phyloP scores from a whole-genome alignment of 208 protist species.

The Acanthamoeba triangularis region DNA sequence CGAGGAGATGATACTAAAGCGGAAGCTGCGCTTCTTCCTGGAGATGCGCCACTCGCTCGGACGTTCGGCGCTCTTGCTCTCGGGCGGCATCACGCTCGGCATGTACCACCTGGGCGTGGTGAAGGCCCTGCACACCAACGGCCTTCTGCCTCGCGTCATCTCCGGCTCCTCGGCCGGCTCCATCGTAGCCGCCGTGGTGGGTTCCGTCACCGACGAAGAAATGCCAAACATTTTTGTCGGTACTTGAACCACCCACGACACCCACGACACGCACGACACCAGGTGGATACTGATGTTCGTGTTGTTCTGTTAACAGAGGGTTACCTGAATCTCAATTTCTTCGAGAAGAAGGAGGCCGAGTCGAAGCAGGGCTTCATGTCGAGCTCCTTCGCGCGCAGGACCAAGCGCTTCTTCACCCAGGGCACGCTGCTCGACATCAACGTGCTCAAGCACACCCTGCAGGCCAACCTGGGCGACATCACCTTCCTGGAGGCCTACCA shows the following conservation, averaged over 20 bases:
- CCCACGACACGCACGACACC: not conserved
- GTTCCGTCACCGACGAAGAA: constrained; percentile 77
- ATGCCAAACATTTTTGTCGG: constrained; percentile 68
- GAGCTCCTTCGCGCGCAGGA: constrained; percentile 51
- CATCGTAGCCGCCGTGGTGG: constrained; percentile 75
- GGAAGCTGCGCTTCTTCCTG: constrained; percentile 81
- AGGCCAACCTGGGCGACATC: constrained; percentile 75
- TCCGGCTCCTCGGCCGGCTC: constrained; percentile 83
- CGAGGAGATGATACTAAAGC: constrained; percentile 50
- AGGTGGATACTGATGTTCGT: not conserved
- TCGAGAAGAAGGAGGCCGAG: constrained; percentile 46
- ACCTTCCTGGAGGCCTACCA: constrained; percentile 84
- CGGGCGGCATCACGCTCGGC: constrained; percentile 83
- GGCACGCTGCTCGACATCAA: constrained; percentile 75
- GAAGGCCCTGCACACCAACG: constrained; percentile 69
- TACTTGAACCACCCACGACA: not conserved
- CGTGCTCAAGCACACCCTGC: constrained; percentile 70
- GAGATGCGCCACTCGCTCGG: constrained; percentile 86
- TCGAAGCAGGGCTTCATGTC: constrained; percentile 61
- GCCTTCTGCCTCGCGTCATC: constrained; percentile 84
- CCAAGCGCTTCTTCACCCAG: constrained; percentile 61
- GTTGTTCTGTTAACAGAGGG: not conserved
- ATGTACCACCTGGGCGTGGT: constrained; percentile 87
- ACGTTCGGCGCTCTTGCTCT: constrained; percentile 83
- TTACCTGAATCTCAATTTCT: constrained; percentile 29